Evolutionary conservation across 441 rosid species (phyloP), one percentile per base, ranked within the genome.

Genomic region (Pelargonium australe): DNA sequence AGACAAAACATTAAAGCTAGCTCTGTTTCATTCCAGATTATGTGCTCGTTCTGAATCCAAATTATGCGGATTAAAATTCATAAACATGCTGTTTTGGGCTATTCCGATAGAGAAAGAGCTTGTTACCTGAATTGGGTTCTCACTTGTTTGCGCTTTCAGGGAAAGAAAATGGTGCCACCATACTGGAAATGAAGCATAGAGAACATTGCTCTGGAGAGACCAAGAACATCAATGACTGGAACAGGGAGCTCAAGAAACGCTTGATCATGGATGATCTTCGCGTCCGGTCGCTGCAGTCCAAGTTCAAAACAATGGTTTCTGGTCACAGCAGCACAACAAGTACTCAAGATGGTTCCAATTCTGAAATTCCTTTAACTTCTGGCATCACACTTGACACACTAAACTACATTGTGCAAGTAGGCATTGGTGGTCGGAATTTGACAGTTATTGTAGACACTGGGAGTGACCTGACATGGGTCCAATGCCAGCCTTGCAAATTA

Each of bases 401-500:
- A n/a, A 94, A 94, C 79, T 94, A 94, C 85, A 78, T 91, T 23
- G 99, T 87, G 57, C 78, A 85, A 43, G 76, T 94, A 41, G 80
- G 79, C 37, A 23, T 94, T 58, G 96, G 92, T 2, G 85, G 86
- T 23, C 72, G 63, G 66, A 84, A 86, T 34, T 77, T 86, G 88
- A 86, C 81, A 43, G 83, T 89, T 28, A 89, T 94, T 40, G 93
- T 88, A 13, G 97, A 94, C 71, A 94, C 96, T 1, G 99, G 99
- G 68, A 94, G 99, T 65, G 99, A 94, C 72, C 81, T 94, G 75
- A 91, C 94, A 2, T 94, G 97, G 99, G 89, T 94, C 61, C 99
- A 91, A 70, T 94, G 99, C 79, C 89, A 80, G 58, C 97, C 99
- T 41, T 94, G 99, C 75, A 84, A 66, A 63, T 73, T 67, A 6